phyloP scores from a whole-genome alignment of 805 yeast species.

The Pichia manshurica region DNA sequence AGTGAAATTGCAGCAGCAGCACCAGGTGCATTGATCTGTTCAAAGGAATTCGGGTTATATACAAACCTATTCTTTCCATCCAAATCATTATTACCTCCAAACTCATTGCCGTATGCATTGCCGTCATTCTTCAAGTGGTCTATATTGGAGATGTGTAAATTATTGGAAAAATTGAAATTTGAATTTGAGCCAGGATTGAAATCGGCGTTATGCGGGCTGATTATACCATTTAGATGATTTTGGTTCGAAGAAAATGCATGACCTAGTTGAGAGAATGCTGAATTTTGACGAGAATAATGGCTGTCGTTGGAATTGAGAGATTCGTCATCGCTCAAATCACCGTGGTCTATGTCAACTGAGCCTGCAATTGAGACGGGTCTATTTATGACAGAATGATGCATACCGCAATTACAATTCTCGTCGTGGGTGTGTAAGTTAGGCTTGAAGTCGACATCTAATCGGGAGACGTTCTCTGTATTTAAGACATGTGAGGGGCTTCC shows the following conservation, averaged over 20 bases:
- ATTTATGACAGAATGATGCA: constrained; percentile 49
- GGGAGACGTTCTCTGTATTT: constrained; percentile 28
- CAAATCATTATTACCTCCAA: not conserved
- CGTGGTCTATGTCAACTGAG: constrained; percentile 43
- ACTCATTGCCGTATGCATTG: not conserved
- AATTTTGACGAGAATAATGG: constrained; percentile 11
- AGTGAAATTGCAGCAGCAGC: constrained; percentile 62
- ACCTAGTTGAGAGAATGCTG: constrained; percentile 5
- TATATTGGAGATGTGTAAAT: not conserved
- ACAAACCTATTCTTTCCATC: constrained; percentile 14
- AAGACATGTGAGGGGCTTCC: constrained; percentile 7
- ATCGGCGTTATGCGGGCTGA: not conserved
- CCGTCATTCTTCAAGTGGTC: not conserved
- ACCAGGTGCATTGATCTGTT: constrained; percentile 69
- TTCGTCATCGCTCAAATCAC: constrained; percentile 47
- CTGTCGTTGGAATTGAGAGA: constrained; percentile 7
- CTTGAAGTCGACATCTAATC: constrained; percentile 26
- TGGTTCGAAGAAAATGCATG: too few species aligned
- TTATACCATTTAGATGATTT: constrained; percentile 14
- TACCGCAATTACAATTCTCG: constrained; percentile 56
- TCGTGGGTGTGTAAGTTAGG: constrained; percentile 34
- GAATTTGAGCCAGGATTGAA: not conserved
- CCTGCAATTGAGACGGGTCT: constrained; percentile 65
- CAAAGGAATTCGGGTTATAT: constrained; percentile 36
- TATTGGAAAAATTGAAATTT: not conserved